Conservation (phyloP, 148 eudicot species). For the Vaccinium darrowii region DNA sequence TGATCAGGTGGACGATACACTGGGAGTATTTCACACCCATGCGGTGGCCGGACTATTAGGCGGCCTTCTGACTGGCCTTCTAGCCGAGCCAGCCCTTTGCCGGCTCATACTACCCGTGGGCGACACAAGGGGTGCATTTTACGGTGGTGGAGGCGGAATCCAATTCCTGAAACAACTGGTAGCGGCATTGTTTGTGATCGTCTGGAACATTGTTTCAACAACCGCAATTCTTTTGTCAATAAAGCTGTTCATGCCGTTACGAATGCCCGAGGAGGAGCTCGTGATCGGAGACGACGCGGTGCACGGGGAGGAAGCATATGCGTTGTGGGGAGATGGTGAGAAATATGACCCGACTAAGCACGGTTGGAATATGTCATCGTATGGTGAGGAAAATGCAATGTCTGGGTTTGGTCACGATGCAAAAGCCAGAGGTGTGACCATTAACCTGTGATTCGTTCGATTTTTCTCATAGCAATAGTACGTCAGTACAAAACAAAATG, state of each 20-base stretch:
- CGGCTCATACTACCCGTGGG: constrained; percentile 26
- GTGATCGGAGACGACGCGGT: constrained; percentile 42
- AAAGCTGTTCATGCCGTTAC: constrained; percentile 24
- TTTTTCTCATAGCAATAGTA: background rate
- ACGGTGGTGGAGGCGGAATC: constrained; percentile 28
- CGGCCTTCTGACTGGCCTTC: constrained; percentile 39
- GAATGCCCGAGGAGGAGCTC: constrained; percentile 40
- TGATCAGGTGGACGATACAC: constrained; percentile 37
- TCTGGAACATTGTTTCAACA: constrained; percentile 35
- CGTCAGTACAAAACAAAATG: background rate
- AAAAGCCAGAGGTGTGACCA: constrained; percentile 32
- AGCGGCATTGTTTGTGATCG: constrained; percentile 35
- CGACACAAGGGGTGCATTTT: constrained; percentile 37
- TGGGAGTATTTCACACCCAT: constrained; percentile 42
- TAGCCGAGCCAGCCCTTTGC: constrained; percentile 38
- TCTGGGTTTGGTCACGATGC: constrained; percentile 21
- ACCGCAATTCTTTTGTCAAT: constrained; percentile 29
- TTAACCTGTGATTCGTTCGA: constrained; percentile 16
- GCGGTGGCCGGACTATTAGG: constrained; percentile 40
- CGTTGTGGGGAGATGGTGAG: constrained; percentile 43
- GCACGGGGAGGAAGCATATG: constrained; percentile 48
- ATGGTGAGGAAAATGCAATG: background rate
- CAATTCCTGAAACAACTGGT: constrained; percentile 36
- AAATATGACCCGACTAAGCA: constrained; percentile 29
- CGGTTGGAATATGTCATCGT: constrained; percentile 18